Base-by-base conservation (phyloP, 257 asterid species). In the Solanum ossicruentum region DNA sequence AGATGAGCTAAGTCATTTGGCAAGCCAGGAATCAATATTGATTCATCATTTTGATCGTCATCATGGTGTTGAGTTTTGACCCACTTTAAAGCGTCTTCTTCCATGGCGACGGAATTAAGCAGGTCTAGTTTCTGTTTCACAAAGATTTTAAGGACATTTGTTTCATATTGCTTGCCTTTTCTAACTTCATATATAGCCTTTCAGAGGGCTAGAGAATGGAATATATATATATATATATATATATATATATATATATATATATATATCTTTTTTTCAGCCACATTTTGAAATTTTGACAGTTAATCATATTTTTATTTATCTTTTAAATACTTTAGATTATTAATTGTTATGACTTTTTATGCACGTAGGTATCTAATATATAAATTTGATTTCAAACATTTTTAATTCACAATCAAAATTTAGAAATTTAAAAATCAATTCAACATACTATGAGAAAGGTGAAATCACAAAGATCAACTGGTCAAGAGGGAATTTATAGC, bases 1-100 rank as follows among this genome's bases (percentile, higher is more conserved):
- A 88, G 92, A 26, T 87, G 91, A 0, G 95, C 91, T 1, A 95
- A 86, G 87, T 93, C 95, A 90, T 93, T 85, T 36, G 98, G 98
- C 63, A 95, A 85, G 57, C 95, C 93, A 1, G 97, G 94, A 26
- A 95, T 88, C 16, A 95, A 61, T 12, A 82, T 23, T 4, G 88
- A 20, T 57, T 71, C 83, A 6, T 73, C 23, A 28, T 39, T 84
- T 13, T 82, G 36, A 28, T 36, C 66, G 26, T 39, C 16, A 51
- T 58, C 51, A 3, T 60, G 16, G 0, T 58, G 17, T 43, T 73
- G 57, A n/a, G 23, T 18, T 82, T 82, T n/a, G 21, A 28, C 5
- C 16, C 18, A 20, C 43, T 60, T 82, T 43, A 49, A 60, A n/a
- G 23, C 16, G 18, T 21, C 39, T 1, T 43, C 82, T 77, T 77